Percentiles rank a stretch among this genome's conserved stretches.
Conservation (phyloP, 73 alveolate genomes). For the Tetrahymena malaccensis region DNA sequence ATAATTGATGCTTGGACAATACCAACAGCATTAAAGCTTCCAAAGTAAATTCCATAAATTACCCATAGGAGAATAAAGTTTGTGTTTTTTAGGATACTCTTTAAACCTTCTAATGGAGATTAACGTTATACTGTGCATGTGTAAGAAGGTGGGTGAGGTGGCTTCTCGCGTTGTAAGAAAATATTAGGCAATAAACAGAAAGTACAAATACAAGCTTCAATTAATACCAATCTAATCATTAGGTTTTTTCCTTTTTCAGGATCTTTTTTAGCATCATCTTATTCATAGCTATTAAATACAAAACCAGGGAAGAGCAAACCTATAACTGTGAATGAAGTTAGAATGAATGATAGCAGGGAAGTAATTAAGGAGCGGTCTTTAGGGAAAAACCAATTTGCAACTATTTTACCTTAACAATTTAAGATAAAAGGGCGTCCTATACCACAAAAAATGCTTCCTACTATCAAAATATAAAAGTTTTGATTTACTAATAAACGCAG, state of each 20-base stretch:
- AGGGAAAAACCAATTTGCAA: neutral
- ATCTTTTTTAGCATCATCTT: neutral
- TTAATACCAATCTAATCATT: neutral
- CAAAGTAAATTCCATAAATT: neutral
- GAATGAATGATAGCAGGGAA: neutral
- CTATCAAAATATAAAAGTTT: neutral
- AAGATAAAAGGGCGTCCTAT: neutral
- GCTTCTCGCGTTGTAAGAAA: neutral
- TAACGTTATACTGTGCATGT: neutral
- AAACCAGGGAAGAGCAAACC: neutral
- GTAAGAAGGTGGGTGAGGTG: neutral
- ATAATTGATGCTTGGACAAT: neutral
- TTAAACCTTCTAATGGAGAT: neutral
- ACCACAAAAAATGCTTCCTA: neutral
- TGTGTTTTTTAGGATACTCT: neutral
- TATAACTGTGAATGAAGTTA: neutral
- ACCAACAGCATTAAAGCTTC: neutral
- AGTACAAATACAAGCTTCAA: neutral
- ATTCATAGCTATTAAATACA: neutral
- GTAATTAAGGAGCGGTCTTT: neutral
- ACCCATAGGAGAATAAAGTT: neutral
- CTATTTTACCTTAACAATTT: neutral
- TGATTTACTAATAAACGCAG: neutral
- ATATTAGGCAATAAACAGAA: neutral
- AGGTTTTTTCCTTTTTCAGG: neutral